Evolutionary conservation across 2,329 filamentous ascomycete species (phyloP), one percentile per base, ranked within the genome.

Genomic region (Dothideomycetidae sp.): DNA sequence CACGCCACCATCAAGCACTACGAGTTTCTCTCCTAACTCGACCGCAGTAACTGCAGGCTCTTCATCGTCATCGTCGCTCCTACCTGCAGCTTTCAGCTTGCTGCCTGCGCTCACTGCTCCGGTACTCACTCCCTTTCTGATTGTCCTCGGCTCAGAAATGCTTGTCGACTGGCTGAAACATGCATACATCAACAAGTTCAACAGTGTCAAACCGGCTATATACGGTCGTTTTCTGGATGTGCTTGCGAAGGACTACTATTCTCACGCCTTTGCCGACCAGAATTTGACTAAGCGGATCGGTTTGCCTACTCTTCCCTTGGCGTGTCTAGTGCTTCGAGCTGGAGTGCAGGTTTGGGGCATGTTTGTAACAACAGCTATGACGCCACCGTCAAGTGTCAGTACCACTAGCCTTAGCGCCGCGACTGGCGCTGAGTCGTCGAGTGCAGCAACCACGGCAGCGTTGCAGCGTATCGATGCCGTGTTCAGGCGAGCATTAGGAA

Each of bases 161-260:
- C 63, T 93, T 5, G 90, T 98, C 2, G 90, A 98, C 59, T 86
- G 82, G 73, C 73, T 94, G 56, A 98, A 98, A 58, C 92, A 98
- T 54, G 84, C 84, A 14, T 98, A 96, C 55, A 92, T 98, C 55
- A 86, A 78, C 54, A 98, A 98, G 55, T 98, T 98, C 64, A 98
- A 98, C 66, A 93, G 93, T 50, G 85, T 86, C 48, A 88, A 90
- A 46, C 90, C 90, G 3, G 74, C 72, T 5, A 81, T 98, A 39
- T 98, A 98, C 56, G 73, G 75, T 36, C 75, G 85, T 15, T 93
- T 90, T 53, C 70, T 96, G 11, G 92, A 98, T 53, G 82, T 98
- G 3, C 64, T 98, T 5, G 86, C 85, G 47, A 96, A 96, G 57
- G 90, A 98, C 56, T 98, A 98, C 60, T 98, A 98, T 55, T 88